Conservation (phyloP, 805 yeast genomes). For the Lipomyces yamanashiensis region DNA sequence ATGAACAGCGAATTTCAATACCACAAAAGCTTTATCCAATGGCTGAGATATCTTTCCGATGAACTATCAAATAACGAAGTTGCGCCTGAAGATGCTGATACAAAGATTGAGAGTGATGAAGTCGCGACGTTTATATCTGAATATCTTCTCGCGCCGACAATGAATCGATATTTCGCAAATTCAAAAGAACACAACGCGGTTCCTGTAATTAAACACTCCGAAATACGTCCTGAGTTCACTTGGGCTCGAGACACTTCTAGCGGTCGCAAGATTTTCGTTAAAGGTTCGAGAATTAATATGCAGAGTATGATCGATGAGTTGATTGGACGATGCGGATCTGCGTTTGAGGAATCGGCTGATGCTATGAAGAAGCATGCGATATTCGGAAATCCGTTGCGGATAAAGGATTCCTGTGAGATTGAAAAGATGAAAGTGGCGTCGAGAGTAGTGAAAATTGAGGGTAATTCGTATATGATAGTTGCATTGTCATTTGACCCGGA, state of each 20-base stretch:
- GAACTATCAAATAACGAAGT: constrained; percentile 13
- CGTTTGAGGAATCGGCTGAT: constrained; percentile 30
- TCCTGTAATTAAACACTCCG: neutral
- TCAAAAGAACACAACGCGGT: neutral
- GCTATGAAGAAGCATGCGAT: constrained; percentile 30
- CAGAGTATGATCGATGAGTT: constrained; percentile 6
- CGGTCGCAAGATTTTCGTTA: neutral
- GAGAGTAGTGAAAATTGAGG: constrained; percentile 10
- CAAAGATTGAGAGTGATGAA: constrained; percentile 21
- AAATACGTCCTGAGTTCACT: neutral
- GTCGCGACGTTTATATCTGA: constrained; percentile 28
- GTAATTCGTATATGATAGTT: neutral
- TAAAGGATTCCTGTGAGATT: neutral
- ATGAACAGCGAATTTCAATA: constrained; percentile 29
- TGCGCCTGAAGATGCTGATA: constrained; percentile 15
- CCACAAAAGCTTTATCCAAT: constrained; percentile 28
- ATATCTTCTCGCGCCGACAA: constrained; percentile 6
- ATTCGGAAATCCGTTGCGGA: constrained; percentile 24
- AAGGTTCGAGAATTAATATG: constrained; percentile 1
- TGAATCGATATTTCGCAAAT: constrained; percentile 10
- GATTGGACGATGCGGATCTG: constrained; percentile 3
- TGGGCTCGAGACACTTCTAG: neutral
- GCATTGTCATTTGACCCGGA: constrained; percentile 5
- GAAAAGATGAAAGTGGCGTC: neutral
- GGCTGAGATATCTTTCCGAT: constrained; percentile 29